phyloP scores from a whole-genome alignment of 306 rosid species.

The Quercus suber region DNA sequence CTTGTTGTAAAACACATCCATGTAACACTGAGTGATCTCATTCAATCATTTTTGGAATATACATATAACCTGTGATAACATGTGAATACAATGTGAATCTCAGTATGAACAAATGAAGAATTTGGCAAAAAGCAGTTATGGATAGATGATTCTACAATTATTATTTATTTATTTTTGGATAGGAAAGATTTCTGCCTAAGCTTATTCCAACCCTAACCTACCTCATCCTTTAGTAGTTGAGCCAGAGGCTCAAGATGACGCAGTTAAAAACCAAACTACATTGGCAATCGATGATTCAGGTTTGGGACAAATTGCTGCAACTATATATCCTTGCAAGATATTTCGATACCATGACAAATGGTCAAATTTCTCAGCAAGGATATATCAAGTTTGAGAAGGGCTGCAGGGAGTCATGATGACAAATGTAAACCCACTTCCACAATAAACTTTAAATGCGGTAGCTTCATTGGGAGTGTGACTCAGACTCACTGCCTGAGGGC shows the following conservation, averaged over 20 bases:
- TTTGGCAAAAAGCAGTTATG: too few relatives aligned
- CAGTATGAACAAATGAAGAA: background rate
- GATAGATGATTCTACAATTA: too few relatives aligned
- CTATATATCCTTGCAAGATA: background rate
- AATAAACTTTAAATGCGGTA: constrained; percentile 42
- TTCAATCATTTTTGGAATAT: background rate
- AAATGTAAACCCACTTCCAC: constrained; percentile 91
- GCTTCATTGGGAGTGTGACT: constrained; percentile 24
- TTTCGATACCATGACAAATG: background rate
- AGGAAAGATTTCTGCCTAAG: too few relatives aligned
- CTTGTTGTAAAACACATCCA: constrained; percentile 10
- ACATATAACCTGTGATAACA: background rate
- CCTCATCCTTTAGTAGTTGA: too few relatives aligned
- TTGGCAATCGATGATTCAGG: background rate
- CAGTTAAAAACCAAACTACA: background rate
- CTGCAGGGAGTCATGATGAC: constrained; percentile 33
- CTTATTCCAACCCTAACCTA: too few relatives aligned
- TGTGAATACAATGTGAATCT: background rate
- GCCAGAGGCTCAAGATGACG: too few relatives aligned
- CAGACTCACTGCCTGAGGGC: constrained; percentile 48
- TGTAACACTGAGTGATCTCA: constrained; percentile 9
- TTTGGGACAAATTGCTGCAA: background rate
- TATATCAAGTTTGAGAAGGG: constrained; percentile 8
- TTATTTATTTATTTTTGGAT: too few relatives aligned
- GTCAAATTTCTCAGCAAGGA: background rate